phyloP scores from a whole-genome alignment of 345 rosid species.

The Erysimum cheiranthoides region DNA sequence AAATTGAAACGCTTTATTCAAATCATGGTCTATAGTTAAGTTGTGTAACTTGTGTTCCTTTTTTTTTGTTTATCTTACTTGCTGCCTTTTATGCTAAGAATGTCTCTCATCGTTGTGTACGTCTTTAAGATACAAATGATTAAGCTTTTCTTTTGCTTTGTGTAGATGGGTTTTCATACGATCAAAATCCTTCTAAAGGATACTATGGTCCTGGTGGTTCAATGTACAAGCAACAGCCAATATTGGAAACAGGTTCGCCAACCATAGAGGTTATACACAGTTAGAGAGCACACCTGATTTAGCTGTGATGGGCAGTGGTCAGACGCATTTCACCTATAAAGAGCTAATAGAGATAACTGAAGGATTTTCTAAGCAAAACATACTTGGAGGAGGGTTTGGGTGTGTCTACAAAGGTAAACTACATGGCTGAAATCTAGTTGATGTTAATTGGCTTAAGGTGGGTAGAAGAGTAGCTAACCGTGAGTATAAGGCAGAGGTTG shows the following conservation, averaged over 20 bases:
- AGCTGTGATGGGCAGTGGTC: slow-evolving; percentile 53
- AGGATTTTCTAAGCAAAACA: slow-evolving; percentile 71
- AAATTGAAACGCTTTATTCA: too few relatives aligned
- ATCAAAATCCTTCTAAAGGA: slow-evolving; percentile 48
- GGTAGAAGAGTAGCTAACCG: slow-evolving; percentile 97
- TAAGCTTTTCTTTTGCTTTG: neutral
- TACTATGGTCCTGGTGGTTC: slow-evolving; percentile 47
- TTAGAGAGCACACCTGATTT: slow-evolving; percentile 59
- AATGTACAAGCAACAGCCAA: slow-evolving; percentile 51
- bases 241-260: slow-evolving; percentile 54
- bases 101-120: too few relatives aligned
- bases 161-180: slow-evolving; percentile 64
- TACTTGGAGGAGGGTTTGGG: slow-evolving; percentile 97
- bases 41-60: too few relatives aligned
- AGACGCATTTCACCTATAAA: slow-evolving; percentile 69
- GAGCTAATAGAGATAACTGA: slow-evolving; percentile 83
- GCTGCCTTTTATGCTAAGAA: too few relatives aligned
- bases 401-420: slow-evolving; percentile 74
- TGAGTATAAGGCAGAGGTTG: slow-evolving; percentile 94
- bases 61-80: too few relatives aligned
- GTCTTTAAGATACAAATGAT: slow-evolving; percentile 2
- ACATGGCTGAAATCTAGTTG: slow-evolving; percentile 65
- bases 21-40: too few relatives aligned
- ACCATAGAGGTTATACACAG: slow-evolving; percentile 46
- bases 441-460: slow-evolving; percentile 89